Percentiles rank a stretch among this genome's conserved stretches.
Conservation (phyloP, 345 rosid species). For the Ricinus communis region DNA sequence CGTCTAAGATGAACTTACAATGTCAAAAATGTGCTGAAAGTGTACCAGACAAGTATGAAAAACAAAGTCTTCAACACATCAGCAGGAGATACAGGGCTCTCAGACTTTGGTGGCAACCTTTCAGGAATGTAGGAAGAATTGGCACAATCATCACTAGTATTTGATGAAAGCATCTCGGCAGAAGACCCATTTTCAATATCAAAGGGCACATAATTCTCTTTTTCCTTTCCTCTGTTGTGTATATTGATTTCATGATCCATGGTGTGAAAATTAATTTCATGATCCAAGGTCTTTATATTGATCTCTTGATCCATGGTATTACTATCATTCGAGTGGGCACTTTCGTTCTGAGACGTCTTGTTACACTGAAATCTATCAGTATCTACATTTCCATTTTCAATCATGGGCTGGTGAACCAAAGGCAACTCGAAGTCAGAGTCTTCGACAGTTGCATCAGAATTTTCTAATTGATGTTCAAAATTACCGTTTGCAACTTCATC, state of each 20-base stretch:
- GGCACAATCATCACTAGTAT: conserved; percentile 33
- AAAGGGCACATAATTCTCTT: conserved; percentile 48
- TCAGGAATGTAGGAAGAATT: conserved; percentile 28
- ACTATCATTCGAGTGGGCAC: conserved; percentile 7
- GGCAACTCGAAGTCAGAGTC: conserved; percentile 12
- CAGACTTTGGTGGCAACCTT: conserved; percentile 27
- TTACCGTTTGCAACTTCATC: conserved; percentile 27
- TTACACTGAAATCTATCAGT: conserved; percentile 10
- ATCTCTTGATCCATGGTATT: conserved; percentile 17
- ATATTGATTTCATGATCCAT: conserved; percentile 6
- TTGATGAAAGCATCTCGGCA: neutral
- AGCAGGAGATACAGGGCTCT: conserved; percentile 46
- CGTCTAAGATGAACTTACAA: conserved; percentile 61
- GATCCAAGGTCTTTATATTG: neutral
- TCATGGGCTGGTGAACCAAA: conserved; percentile 20
- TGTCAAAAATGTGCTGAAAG: conserved; percentile 98
- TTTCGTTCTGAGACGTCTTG: neutral
- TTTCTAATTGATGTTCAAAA: conserved; percentile 15
- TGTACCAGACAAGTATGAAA: conserved; percentile 97
- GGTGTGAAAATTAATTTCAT: conserved; percentile 9
- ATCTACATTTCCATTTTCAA: conserved; percentile 30
- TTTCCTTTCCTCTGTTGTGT: conserved; percentile 16
- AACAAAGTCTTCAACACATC: conserved; percentile 88
- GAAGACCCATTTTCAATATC: conserved; percentile 54
- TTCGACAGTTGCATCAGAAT: neutral